Evolutionary conservation across 176 grass and related monocot species (phyloP), one percentile per base, ranked within the genome.

Genomic region (Phoenix dactylifera): DNA sequence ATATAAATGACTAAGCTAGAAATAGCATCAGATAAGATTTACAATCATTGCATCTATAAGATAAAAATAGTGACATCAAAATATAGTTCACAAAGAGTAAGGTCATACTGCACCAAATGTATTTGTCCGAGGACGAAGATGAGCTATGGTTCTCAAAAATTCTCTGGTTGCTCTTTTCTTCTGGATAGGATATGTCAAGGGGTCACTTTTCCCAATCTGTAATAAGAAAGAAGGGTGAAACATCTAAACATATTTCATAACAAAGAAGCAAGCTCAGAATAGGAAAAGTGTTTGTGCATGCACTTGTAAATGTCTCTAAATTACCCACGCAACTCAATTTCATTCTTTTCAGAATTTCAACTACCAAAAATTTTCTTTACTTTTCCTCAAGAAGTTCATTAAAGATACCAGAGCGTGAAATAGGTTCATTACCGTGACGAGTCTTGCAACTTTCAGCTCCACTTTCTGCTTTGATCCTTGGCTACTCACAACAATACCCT

Each of bases 91-190:
- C 28, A 72, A 60, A 16, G 17, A 70, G 57, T 54, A 81, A 58
- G 71, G 66, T 26, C 80, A 78, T 91, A 97, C 92, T 20, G 92
- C 82, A 50, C 92, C 77, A 79, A 97, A 97, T 66, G 92, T 97
- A 68, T 97, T 97, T 76, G 92, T 97, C 54, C 92, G 92, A 75
- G 92, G 92, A 72, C 87, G 92, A 50, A 97, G 79, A 80, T 97
- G 92, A 65, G 92, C 87, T 57, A 97, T 81, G 60, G 80, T 78
- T 73, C 92, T 88, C 70, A 91, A 76, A 77, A 88, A 97, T 61
- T 97, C 92, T 87, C 87, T 85, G 58, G 84, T 88, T 61, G 62
- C 87, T 55, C 81, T 72, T 64, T 97, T 97, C 80, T 97, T 97
- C 56, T 97, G 92, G 79, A 97, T 97, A 59, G 87, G 92, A 85